Evolutionary conservation across 2,329 filamentous ascomycete species (phyloP), one percentile per base, ranked within the genome.

Genomic region (Chaetomiaceae sp.): DNA sequence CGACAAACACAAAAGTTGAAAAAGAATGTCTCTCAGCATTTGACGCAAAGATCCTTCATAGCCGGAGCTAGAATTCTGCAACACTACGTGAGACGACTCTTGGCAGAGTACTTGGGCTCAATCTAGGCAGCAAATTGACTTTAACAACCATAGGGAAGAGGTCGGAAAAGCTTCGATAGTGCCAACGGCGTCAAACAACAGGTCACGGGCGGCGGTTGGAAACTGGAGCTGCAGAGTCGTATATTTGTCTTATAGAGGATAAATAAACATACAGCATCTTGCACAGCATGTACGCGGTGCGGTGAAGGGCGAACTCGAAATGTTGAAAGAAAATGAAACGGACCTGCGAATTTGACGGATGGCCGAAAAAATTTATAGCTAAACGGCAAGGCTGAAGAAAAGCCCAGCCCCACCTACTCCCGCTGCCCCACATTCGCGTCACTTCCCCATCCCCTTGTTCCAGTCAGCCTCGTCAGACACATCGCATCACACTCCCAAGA

Each of bases 131-230:
- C 87, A 82, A 84, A 84, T 91, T 92, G 89, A 92, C 88, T 90
- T 78, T 87, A 67, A 76, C 81, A 84, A 86, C 82, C 85, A 89
- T 81, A 80, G 70, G 76, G 58, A n/a, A n/a, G n/a, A n/a, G 75
- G 72, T 78, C 85, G 78, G 77, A 74, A 88, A 90, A 90, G 89
- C 89, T 94, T 94, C 89, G 89, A 94, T 88, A 88, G 87, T 85
- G 88, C 89, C 88, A 64, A 58, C 44, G 25, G 45, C 48, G 42
- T 51, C 21, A 10, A 25, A 25, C n/a, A 11, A 8, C 14, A 27
- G 34, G 30, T 55, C 53, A 57, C 53, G 20, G 16, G 40, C 18
- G 13, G 8, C 14, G 25, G n/a, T 9, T 32, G 32, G 21, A 21
- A 11, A 27, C 20, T 40, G 16, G 13, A 33, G 27, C 3, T 20